Conservation (phyloP, 1,139 yeast genomes). For the Pichia sp. region DNA sequence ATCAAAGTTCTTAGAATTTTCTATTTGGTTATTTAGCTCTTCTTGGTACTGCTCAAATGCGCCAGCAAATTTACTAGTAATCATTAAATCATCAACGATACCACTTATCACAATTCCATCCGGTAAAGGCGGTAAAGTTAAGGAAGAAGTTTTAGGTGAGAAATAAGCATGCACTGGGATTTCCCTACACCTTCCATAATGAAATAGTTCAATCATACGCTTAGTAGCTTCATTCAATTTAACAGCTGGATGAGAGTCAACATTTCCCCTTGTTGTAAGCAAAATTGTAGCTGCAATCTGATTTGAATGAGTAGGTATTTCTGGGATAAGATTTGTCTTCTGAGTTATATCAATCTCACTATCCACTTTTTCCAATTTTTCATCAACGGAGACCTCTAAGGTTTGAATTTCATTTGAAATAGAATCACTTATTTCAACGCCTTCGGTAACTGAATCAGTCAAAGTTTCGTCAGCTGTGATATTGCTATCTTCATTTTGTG, state of each 20-base stretch:
- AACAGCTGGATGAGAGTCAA: not conserved
- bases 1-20: conserved; percentile 16
- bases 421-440: not conserved
- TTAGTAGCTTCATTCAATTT: conserved; percentile 16
- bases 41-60: conserved; percentile 21
- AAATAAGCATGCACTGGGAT: conserved; percentile 46
- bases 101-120: conserved; percentile 45
- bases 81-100: conserved; percentile 45
- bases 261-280: no score
- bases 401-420: not conserved
- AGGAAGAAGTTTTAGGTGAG: conserved; percentile 4
- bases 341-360: conserved; percentile 1
- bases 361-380: not conserved
- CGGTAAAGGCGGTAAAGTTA: not conserved
- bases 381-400: not conserved
- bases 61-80: conserved; percentile 16
- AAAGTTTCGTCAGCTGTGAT: no score
- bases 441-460: no score
- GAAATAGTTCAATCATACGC: conserved; percentile 33
- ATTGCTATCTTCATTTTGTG: no score
- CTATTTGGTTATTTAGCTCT: conserved; percentile 15
- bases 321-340: no score
- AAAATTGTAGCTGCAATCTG: no score
- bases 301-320: no score
- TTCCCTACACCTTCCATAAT: conserved; percentile 52